Conservation (phyloP, 2,329 filamentous ascomycete species). For the Cladosporium sp. region DNA sequence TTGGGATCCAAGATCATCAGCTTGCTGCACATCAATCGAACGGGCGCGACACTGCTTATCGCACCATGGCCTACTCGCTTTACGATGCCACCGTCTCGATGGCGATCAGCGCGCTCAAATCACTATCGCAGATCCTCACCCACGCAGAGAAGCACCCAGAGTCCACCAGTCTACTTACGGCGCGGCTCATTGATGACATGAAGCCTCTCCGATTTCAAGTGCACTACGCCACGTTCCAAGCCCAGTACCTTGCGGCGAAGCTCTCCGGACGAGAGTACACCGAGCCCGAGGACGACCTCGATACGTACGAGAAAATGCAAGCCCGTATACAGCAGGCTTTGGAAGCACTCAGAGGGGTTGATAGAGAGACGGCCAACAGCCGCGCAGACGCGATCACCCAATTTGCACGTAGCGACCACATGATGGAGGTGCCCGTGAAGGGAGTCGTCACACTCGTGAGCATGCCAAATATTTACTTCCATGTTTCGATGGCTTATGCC, state of each 20-base stretch:
- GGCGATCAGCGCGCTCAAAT: conserved; percentile 8
- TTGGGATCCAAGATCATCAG: not conserved
- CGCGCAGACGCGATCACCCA: not conserved
- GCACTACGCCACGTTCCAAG: conserved; percentile 14
- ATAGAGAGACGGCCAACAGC: not conserved
- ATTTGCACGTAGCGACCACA: not conserved
- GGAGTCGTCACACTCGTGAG: not conserved
- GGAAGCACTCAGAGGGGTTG: not conserved
- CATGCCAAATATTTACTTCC: conserved; percentile 15
- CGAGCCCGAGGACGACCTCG: not conserved
- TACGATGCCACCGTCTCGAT: conserved; percentile 21
- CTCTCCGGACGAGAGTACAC: not conserved
- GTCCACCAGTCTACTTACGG: not conserved
- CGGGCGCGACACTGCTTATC: not conserved
- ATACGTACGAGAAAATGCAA: conserved; percentile 9
- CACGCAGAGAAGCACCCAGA: not conserved
- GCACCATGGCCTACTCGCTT: conserved; percentile 16
- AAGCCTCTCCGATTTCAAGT: conserved; percentile 10
- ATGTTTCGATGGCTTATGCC: conserved; percentile 14
- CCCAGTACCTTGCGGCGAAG: not conserved
- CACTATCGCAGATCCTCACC: not conserved
- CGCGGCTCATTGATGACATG: conserved; percentile 4
- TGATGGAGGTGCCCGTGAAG: conserved; percentile 1
- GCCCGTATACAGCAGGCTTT: conserved; percentile 3
- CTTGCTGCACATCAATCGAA: not conserved